A percentile compares a stretch with the other conserved stretches of the same genome.
These are phyloP conservation scores for Monilinia laxa DNA, from an alignment of 2,329 filamentous ascomycete genomes.

Conservation along the genomic window DNA sequence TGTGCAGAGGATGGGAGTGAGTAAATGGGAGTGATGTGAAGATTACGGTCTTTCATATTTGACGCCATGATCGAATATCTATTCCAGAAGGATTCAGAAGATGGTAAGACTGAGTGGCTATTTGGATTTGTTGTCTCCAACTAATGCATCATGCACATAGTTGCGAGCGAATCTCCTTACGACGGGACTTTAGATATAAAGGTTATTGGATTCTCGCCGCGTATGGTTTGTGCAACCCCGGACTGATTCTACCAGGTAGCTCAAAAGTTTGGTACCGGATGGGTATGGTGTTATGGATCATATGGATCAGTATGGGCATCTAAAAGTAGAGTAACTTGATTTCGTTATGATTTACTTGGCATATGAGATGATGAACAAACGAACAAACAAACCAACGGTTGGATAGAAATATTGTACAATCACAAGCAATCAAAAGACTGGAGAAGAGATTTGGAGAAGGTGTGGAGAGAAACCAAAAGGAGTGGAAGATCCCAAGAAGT, in stretches of 20 bases:
- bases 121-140: slow-evolving; percentile 23
- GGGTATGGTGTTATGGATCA: slow-evolving; percentile 10
- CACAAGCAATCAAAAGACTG: slow-evolving; percentile 8
- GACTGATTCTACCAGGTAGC: slow-evolving; percentile 14
- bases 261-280: slow-evolving; percentile 9
- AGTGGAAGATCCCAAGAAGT: not conserved
- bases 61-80: slow-evolving; percentile 18
- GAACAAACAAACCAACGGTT: not conserved
- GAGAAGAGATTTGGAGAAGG: slow-evolving; percentile 1
- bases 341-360: slow-evolving; percentile 17
- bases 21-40: slow-evolving; percentile 25
- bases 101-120: slow-evolving; percentile 8
- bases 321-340: slow-evolving; percentile 16
- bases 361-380: slow-evolving; percentile 12
- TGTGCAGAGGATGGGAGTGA: slow-evolving; percentile 28
- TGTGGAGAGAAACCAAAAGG: slow-evolving; percentile 19
- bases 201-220: slow-evolving; percentile 18
- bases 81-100: slow-evolving; percentile 19
- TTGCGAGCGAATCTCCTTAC: slow-evolving; percentile 20
- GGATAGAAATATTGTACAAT: not conserved
- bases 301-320: not conserved
- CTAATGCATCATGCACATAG: slow-evolving; percentile 24
- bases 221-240: slow-evolving; percentile 21
- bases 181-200: slow-evolving; percentile 22
- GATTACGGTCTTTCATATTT: slow-evolving; percentile 15